Evolutionary conservation across 805 yeast species (phyloP), one percentile per base, ranked within the genome.

Genomic region (Myxozyma geophila): DNA sequence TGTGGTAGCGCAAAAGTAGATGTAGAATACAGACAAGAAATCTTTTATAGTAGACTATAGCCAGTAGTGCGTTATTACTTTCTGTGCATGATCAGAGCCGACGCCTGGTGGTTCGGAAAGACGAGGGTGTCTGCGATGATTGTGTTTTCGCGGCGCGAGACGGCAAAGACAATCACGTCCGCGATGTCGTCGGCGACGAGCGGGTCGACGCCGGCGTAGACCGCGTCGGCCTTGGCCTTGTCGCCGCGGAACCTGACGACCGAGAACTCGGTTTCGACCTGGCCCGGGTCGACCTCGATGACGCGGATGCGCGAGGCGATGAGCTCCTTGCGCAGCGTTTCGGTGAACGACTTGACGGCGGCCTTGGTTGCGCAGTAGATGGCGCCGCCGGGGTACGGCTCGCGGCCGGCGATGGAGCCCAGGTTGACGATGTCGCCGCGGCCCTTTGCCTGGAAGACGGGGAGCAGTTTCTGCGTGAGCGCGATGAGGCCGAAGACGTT

Each of bases 401-500:
- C 89, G 70, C 87, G 78, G 37, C 90, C 90, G 15, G 90, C 90
- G 75, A 86, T 84, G 3, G 89, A 85, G 28, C 90, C 90, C 61
- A 87, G 72, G 73, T 85, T 85, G 69, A 87, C 83, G 66, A 87
- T 82, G 68, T 86, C 89, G 17, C 82, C 78, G 72, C 79, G 61
- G 84, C 88, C 85, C 70, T 88, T 86, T 62, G 81, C 80, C 73
- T 88, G 86, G 82, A 92, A 84, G 56, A 83, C 82, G 47, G 87
- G 87, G 52, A 93, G 77, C 33, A 92, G 82, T 6, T 87, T 85
- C 76, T 93, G 97, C 7, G 97, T 92, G 66, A 92, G 77, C 37
- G 88, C 84, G 64, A 92, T 89, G 75, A 92, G 80, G 2, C 97
- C 98, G 62, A 90, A 74, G 2, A 93, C 97, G 73, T 92, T 93